These are phyloP conservation scores for Fusarium sp. DNA, from an alignment of 2,329 filamentous ascomycete species.

Conservation along the genomic window DNA sequence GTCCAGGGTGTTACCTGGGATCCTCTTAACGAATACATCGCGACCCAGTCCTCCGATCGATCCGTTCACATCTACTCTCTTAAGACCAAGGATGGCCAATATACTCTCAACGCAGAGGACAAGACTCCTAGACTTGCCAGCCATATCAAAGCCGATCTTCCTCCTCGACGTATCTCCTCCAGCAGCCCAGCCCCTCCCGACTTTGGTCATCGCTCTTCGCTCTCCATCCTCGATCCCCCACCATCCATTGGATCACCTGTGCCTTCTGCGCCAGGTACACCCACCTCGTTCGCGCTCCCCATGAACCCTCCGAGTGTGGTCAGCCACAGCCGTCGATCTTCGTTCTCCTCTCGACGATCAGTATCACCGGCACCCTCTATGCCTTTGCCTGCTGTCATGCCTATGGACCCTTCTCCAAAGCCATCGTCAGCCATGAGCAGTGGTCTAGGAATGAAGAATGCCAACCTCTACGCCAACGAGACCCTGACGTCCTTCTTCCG, in stretches of 20 bases:
- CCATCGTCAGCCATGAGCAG: conserved; percentile 65
- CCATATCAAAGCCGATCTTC: conserved; percentile 86
- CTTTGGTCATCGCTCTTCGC: conserved; percentile 73
- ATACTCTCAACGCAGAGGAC: conserved; percentile 76
- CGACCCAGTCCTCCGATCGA: conserved; percentile 96
- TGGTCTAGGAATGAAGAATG: conserved; percentile 78
- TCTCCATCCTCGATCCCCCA: conserved; percentile 65
- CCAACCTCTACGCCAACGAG: conserved; percentile 94
- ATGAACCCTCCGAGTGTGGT: conserved; percentile 95
- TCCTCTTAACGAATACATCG: conserved; percentile 96
- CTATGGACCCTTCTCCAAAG: conserved; percentile 88
- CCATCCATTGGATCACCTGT: conserved; percentile 80
- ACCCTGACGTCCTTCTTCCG: conserved; percentile 97
- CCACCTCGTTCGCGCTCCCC: conserved; percentile 84
- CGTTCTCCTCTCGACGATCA: conserved; percentile 88
- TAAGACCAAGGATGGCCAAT: conserved; percentile 96
- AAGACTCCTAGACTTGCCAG: conserved; percentile 84
- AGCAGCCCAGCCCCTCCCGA: conserved; percentile 93
- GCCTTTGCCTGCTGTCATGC: conserved; percentile 94
- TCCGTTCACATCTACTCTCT: conserved; percentile 98
- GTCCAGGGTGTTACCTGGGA: conserved; percentile 99
- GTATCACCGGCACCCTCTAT: conserved; percentile 93
- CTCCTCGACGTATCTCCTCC: conserved; percentile 87
- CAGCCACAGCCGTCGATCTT: conserved; percentile 93
- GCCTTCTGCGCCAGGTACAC: conserved; percentile 92